Evolutionary conservation across 768 basidiomycete species (phyloP), one percentile per base, ranked within the genome.

Genomic region (Chalciporus chontae): DNA sequence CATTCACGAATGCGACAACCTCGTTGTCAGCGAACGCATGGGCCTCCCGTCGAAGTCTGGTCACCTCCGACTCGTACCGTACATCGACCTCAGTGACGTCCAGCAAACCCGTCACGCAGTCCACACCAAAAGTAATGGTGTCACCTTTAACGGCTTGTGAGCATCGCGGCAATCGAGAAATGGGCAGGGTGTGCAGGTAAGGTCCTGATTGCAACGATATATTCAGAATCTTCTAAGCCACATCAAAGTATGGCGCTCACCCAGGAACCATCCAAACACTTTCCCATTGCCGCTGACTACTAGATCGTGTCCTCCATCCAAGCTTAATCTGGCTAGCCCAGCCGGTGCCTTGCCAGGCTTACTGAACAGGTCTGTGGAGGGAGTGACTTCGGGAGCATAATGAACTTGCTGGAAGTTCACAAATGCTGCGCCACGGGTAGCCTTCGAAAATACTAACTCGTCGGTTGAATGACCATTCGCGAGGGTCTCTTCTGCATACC

Each of bases 241-340:
- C 2, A 14, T 37, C n/a, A 8, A 24, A 51, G 27, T 23, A 32
- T 19, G 42, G 31, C 10, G 37, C 73, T 40, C 61, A 85, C 87
- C 87, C 26, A 89, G 73, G 66, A 89, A 78, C 87, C 87, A 89
- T 53, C 86, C 85, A 29, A 88, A 48, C 27, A 71, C 80, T 47
- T 73, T 78, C 15, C 87, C 86, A 60, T 87, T 82, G 10, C 75
- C 60, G 29, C 78, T 84, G 70, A 78, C 83, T 2, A 79, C 73
- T 32, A 88, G 62, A 60, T 84, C 83, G 57, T 89, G 87, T 1
- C 85, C 87, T 15, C 87, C 87, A 62, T 88, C 85, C 55, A 85
- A 58, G 57, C 86, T 87, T 50, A 88, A 50, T 29, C 86, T 75
- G 4, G 75, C 75, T 48, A 87, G 61, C 3, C 80, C 80, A 24